A percentile compares a stretch with the other conserved stretches of the same genome.
Conservation (phyloP, 768 basidiomycete species). For the Aureoboletus auriporus region DNA sequence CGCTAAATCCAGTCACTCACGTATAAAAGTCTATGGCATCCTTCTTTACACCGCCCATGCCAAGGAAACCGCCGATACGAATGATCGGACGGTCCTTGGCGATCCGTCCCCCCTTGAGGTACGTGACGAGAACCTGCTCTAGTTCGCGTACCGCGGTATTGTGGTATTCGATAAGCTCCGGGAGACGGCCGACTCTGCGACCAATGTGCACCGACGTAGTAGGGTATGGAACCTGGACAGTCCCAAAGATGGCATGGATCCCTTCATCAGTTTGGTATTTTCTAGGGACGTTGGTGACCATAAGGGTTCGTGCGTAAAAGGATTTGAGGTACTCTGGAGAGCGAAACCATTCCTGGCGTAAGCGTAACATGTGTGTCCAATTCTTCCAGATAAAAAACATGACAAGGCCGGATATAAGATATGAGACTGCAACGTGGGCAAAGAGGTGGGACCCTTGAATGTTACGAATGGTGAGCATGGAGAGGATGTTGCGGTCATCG, state of each 20-base stretch:
- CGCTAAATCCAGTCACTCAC: conserved; percentile 41
- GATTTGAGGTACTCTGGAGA: conserved; percentile 84
- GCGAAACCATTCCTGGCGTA: conserved; percentile 86
- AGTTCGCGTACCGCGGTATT: conserved; percentile 93
- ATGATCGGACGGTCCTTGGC: conserved; percentile 81
- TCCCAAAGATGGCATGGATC: conserved; percentile 69
- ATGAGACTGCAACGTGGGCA: conserved; percentile 80
- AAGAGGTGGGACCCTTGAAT: conserved; percentile 70
- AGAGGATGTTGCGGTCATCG: conserved; percentile 56
- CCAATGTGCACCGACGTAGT: conserved; percentile 90
- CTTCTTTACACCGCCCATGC: conserved; percentile 77
- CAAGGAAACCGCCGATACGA: conserved; percentile 72
- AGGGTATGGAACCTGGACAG: conserved; percentile 78
- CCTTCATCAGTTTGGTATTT: conserved; percentile 84
- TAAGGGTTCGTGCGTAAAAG: conserved; percentile 92
- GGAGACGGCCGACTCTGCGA: conserved; percentile 81
- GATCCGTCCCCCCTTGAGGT: conserved; percentile 79
- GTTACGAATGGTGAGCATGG: conserved; percentile 84
- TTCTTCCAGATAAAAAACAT: conserved; percentile 68
- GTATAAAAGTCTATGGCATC: conserved; percentile 95
- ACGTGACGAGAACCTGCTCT: conserved; percentile 84
- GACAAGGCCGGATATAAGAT: conserved; percentile 73
- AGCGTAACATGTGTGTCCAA: conserved; percentile 73
- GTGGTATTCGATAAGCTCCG: conserved; percentile 87
- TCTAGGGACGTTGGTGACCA: conserved; percentile 75